phyloP scores from a whole-genome alignment of 345 rosid species.

The Rhodamnia rubescens region DNA sequence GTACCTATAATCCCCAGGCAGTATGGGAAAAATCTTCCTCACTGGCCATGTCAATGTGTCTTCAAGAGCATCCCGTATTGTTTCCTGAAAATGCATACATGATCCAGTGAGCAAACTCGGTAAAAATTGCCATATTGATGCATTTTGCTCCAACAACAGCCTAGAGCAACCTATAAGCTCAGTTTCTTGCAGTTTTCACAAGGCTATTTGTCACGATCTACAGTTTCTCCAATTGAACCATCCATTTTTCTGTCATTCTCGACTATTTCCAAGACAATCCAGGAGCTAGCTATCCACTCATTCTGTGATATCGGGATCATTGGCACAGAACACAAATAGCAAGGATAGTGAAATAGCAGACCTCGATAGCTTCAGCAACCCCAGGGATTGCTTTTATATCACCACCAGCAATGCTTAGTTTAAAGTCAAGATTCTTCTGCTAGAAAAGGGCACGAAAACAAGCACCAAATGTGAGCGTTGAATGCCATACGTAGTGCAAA shows the following conservation, averaged over 20 bases:
- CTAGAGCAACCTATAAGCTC: background rate
- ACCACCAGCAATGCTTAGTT: constrained; percentile 67
- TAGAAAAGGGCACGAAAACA: background rate
- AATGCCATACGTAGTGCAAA: background rate
- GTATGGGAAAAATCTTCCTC: constrained; percentile 57
- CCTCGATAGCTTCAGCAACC: constrained; percentile 79
- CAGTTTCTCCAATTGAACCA: background rate
- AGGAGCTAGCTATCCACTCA: background rate
- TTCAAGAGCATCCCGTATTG: constrained; percentile 71
- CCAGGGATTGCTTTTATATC: constrained; percentile 80
- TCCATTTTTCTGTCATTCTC: background rate
- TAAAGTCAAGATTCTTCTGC: constrained; percentile 78
- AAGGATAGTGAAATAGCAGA: constrained; percentile 11
- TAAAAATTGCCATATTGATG: background rate
- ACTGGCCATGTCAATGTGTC: constrained; percentile 94
- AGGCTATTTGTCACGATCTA: background rate
- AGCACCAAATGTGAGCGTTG: background rate
- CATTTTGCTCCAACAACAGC: background rate
- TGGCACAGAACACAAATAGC: background rate
- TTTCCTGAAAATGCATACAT: constrained; percentile 39
- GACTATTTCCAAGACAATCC: background rate
- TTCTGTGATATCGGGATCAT: background rate
- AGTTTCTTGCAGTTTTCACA: background rate
- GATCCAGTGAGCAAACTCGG: background rate
- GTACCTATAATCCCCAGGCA: constrained; percentile 94